A percentile compares a stretch with the other conserved stretches of the same genome.
Conservation (phyloP, 495 filamentous ascomycete species). For the Cercophora scortea region DNA sequence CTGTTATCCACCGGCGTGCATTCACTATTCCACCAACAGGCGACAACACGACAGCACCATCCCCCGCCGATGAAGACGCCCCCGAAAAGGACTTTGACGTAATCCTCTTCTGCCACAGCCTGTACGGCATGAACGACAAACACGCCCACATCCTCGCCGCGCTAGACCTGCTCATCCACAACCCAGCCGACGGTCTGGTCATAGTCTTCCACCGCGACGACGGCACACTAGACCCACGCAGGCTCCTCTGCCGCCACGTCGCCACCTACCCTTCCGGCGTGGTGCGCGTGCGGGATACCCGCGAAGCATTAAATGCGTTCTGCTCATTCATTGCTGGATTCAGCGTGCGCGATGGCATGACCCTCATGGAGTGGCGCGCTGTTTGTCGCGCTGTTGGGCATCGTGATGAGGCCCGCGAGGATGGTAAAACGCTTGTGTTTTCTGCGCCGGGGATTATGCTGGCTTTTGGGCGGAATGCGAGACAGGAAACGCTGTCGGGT, state of each 20-base stretch:
- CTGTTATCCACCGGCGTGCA: conserved; percentile 37
- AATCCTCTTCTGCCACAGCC: conserved; percentile 57
- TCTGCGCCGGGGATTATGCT: conserved; percentile 45
- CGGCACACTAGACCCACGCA: conserved; percentile 32
- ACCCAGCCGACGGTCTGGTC: conserved; percentile 32
- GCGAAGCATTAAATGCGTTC: conserved; percentile 46
- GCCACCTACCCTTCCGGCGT: conserved; percentile 44
- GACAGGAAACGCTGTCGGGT: too few species aligned
- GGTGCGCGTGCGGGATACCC: conserved; percentile 35
- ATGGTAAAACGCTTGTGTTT: conserved; percentile 48
- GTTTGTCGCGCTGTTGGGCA: conserved; percentile 44
- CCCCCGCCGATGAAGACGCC: background rate
- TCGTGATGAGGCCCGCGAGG: conserved; percentile 31
- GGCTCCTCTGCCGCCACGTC: conserved; percentile 45
- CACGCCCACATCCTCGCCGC: conserved; percentile 35
- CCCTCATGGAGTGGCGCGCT: conserved; percentile 40
- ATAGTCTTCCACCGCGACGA: conserved; percentile 46
- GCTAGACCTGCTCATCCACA: conserved; percentile 41
- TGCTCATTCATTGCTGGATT: conserved; percentile 47
- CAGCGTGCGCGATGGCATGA: conserved; percentile 24
- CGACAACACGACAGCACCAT: conserved; percentile 12
- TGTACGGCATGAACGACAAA: conserved; percentile 54
- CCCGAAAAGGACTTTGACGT: conserved; percentile 43
- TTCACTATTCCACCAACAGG: conserved; percentile 31
- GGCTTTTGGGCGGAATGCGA: too few species aligned